Percentiles rank a stretch among this genome's conserved stretches.
Conservation (phyloP, 305 asterid genomes). For the Fraxinus greggii region DNA sequence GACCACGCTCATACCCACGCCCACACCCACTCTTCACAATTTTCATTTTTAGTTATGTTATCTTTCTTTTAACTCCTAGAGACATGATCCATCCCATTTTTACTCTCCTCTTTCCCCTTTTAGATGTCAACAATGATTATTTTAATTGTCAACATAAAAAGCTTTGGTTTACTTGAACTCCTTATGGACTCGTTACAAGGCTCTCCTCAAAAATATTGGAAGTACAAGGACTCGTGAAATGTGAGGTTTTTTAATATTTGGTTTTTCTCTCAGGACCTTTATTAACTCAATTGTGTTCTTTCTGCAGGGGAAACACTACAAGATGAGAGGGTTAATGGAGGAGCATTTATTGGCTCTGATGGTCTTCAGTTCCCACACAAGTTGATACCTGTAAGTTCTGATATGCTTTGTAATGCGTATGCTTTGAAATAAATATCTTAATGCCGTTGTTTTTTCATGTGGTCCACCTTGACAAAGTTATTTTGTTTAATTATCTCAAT, state of each 20-base stretch:
- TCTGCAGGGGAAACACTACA: constrained; percentile 88
- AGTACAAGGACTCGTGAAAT: constrained; percentile 1
- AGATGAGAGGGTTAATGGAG: constrained; percentile 96
- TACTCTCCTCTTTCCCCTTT: not conserved
- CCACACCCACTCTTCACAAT: not conserved
- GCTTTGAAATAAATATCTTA: constrained; percentile 9
- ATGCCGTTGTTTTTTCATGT: not conserved
- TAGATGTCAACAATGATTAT: not conserved
- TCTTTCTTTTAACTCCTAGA: not conserved
- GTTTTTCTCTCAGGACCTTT: not conserved
- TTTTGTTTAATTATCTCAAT: not conserved
- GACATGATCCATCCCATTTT: constrained; percentile 21
- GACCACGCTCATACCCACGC: not conserved
- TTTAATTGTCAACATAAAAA: constrained; percentile 8
- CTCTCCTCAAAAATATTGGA: constrained; percentile 19
- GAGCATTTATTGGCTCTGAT: constrained; percentile 80
- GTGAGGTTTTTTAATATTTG: constrained; percentile 13
- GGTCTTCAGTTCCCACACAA: constrained; percentile 94
- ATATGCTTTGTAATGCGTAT: constrained; percentile 2
- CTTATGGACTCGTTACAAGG: constrained; percentile 4
- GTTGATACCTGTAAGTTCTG: constrained; percentile 75
- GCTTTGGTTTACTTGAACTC: constrained; percentile 19
- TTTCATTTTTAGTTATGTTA: not conserved
- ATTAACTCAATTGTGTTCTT: constrained; percentile 1
- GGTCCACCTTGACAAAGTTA: constrained; percentile 6